Conservation (phyloP, 2,329 filamentous ascomycete species). For the Sordariomycetes sp. region DNA sequence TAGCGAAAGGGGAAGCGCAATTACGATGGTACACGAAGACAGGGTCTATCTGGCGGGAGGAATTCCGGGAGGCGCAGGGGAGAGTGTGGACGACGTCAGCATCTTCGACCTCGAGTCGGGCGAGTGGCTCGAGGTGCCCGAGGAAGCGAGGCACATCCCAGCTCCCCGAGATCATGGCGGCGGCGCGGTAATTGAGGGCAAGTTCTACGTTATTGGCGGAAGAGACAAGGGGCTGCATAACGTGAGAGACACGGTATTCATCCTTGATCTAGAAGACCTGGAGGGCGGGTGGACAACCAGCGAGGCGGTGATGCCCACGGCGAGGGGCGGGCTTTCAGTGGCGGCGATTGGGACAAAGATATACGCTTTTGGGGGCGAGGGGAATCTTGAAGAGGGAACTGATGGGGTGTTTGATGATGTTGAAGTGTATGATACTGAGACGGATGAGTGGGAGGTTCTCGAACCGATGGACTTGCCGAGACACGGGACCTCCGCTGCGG, state of each 20-base stretch:
- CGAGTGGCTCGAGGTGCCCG: conserved; percentile 16
- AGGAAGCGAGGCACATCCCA: conserved; percentile 15
- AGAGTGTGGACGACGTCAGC: conserved; percentile 16
- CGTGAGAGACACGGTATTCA: conserved; percentile 21
- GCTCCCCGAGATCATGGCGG: conserved; percentile 23
- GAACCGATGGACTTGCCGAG: conserved; percentile 19
- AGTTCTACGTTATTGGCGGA: conserved; percentile 25
- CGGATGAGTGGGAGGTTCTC: conserved; percentile 15
- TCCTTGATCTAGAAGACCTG: conserved; percentile 17
- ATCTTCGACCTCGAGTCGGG: conserved; percentile 17
- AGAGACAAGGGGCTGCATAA: conserved; percentile 18
- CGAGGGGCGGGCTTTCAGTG: conserved; percentile 21
- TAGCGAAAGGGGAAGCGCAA: conserved; percentile 18
- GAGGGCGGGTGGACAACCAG: conserved; percentile 16
- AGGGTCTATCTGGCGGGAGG: conserved; percentile 27
- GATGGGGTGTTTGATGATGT: conserved; percentile 17
- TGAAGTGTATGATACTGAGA: conserved; percentile 17
- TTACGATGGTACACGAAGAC: conserved; percentile 16
- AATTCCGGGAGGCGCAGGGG: conserved; percentile 14
- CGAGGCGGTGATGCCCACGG: conserved; percentile 20
- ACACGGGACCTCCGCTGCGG: conserved; percentile 20
- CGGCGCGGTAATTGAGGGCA: conserved; percentile 16
- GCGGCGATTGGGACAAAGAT: conserved; percentile 15
- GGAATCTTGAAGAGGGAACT: conserved; percentile 11
- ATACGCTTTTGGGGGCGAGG: conserved; percentile 27